Evolutionary conservation across 176 grass and related monocot species (phyloP).

Genomic region (bread wheat (Triticum aestivum)): IWGSC_CS_RefSeq_v2.1 NC_057808.1:252351553-252352052

Average conservation of each 20-base stretch:
- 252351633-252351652: background rate
- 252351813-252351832: background rate
- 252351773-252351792: background rate
- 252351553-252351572: background rate
- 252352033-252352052: too few species aligned
- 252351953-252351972: too few species aligned
- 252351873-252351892: too few species aligned
- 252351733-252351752: background rate
- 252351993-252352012: too few species aligned
- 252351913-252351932: too few species aligned
- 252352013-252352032: too few species aligned
- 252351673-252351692: conserved; percentile 1
- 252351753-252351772: background rate
- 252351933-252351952: too few species aligned
- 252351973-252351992: too few species aligned
- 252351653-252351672: background rate
- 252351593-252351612: background rate
- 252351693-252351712: background rate
- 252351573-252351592: background rate
- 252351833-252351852: background rate
- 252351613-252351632: background rate
- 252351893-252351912: too few species aligned
- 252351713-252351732: background rate
- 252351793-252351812: background rate
- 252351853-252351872: background rate